phyloP scores from a whole-genome alignment of 495 filamentous ascomycete species.

The Penicillium turbatum region DNA sequence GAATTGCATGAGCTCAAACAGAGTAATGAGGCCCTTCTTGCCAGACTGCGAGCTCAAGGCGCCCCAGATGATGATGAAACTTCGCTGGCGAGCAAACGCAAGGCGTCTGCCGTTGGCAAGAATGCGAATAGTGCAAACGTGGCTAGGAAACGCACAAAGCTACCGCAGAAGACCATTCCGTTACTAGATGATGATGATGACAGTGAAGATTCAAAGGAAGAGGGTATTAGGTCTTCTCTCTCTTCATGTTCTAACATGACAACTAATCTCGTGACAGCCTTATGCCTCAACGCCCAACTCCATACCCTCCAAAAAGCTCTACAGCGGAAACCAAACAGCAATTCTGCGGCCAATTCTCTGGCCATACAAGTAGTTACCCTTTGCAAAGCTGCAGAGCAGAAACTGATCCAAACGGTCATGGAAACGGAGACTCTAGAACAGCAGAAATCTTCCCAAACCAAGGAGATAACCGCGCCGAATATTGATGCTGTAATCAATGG shows the following conservation, averaged over 20 bases:
- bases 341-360: slow-evolving; percentile 10
- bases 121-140: neutral
- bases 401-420: slow-evolving; percentile 11
- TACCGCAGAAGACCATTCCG: slow-evolving; percentile 14
- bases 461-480: slow-evolving; percentile 12
- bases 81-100: slow-evolving; percentile 25
- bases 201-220: neutral
- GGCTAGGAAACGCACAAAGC: slow-evolving; percentile 25
- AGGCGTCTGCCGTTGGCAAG: slow-evolving; percentile 10
- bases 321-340: slow-evolving; percentile 23
- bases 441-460: neutral
- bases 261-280: slow-evolving; percentile 9
- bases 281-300: slow-evolving; percentile 33
- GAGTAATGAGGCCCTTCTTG: slow-evolving; percentile 23
- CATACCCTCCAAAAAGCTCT: slow-evolving; percentile 31
- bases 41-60: slow-evolving; percentile 17
- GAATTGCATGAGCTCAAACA: slow-evolving; percentile 42
- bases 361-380: slow-evolving; percentile 21
- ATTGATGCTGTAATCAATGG: slow-evolving; percentile 14
- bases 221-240: neutral
- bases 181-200: neutral
- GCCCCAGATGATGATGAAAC: neutral
- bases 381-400: slow-evolving; percentile 25
- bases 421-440: neutral
- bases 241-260: neutral